Conservation (phyloP, 306 rosid genomes). For the Dalbergia oliveri region DNA sequence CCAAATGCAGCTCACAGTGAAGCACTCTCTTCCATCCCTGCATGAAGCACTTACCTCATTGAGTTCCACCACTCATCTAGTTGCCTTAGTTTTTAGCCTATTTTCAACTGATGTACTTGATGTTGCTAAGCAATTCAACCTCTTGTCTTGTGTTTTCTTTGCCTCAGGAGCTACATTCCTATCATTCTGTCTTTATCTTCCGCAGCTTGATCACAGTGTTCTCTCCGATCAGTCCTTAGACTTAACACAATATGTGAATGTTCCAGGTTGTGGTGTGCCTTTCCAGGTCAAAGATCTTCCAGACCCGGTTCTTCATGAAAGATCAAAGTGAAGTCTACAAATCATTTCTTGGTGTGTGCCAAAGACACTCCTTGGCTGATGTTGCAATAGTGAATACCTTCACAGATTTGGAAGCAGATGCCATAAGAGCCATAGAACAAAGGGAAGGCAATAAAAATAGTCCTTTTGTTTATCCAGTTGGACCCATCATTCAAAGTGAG, state of each 20-base stretch:
- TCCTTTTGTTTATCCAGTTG: conserved; percentile 42
- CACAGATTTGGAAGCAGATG: conserved; percentile 22
- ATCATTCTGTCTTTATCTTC: conserved; percentile 19
- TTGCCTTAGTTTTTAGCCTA: not conserved
- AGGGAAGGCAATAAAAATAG: not conserved
- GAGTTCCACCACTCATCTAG: not conserved
- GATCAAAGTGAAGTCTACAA: conserved; percentile 31
- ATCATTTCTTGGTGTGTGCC: not conserved
- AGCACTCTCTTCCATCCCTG: conserved; percentile 38
- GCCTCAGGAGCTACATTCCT: not conserved
- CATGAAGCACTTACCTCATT: conserved; percentile 30
- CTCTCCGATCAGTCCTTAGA: conserved; percentile 21
- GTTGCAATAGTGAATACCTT: conserved; percentile 46
- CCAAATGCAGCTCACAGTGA: not conserved
- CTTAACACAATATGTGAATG: not conserved
- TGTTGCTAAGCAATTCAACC: conserved; percentile 44
- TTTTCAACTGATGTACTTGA: conserved; percentile 28
- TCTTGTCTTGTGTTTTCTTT: conserved; percentile 26
- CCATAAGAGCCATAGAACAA: conserved; percentile 20
- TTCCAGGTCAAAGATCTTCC: conserved; percentile 43
- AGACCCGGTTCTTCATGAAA: not conserved
- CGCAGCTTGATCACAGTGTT: conserved; percentile 8
- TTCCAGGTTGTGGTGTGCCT: conserved; percentile 11
- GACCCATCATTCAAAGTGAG: conserved; percentile 46
- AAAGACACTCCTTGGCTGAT: conserved; percentile 15